phyloP scores from a whole-genome alignment of 2,329 filamentous ascomycete genomes.

The Metarhizium robertsii region DNA sequence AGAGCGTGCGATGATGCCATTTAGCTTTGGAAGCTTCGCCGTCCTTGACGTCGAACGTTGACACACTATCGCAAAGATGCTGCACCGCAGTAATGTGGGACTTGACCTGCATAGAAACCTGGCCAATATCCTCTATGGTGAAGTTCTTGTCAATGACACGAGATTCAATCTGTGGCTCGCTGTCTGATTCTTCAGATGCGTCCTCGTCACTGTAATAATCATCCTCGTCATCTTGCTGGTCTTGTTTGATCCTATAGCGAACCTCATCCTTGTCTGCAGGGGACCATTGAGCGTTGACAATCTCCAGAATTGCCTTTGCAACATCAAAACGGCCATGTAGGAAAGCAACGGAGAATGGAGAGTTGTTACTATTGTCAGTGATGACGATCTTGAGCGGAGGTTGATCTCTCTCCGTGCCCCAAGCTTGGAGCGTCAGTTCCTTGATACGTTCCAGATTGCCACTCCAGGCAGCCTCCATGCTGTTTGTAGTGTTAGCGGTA shows the following conservation, averaged over 20 bases:
- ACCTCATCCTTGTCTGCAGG: slow-evolving; percentile 42
- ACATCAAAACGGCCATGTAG: slow-evolving; percentile 54
- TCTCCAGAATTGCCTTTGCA: slow-evolving; percentile 59
- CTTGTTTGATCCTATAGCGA: slow-evolving; percentile 36
- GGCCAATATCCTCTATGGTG: slow-evolving; percentile 68
- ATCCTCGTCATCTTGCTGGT: slow-evolving; percentile 27
- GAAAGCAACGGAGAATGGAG: slow-evolving; percentile 60
- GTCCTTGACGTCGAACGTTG: slow-evolving; percentile 23
- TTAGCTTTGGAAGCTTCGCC: slow-evolving; percentile 12
- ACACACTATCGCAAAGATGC: slow-evolving; percentile 35
- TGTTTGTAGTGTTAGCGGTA: slow-evolving; percentile 14
- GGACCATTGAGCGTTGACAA: slow-evolving; percentile 59
- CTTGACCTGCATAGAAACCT: slow-evolving; percentile 59
- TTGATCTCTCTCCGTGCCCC: slow-evolving; percentile 43
- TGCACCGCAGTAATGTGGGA: slow-evolving; percentile 47
- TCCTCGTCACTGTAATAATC: slow-evolving; percentile 24
- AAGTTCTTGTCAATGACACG: slow-evolving; percentile 57
- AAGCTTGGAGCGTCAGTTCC: slow-evolving; percentile 49
- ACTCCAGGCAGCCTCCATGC: slow-evolving; percentile 64
- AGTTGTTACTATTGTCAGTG: slow-evolving; percentile 38
- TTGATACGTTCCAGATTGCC: slow-evolving; percentile 62
- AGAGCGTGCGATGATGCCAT: slow-evolving; percentile 14
- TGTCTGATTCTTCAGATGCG: slow-evolving; percentile 24
- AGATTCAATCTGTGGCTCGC: slow-evolving; percentile 34
- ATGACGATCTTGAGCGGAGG: slow-evolving; percentile 57